Percentiles rank a stretch among this genome's conserved stretches.
phyloP scores from a whole-genome alignment of 2,329 filamentous ascomycete species.

The Aspergillus ochraceus region DNA sequence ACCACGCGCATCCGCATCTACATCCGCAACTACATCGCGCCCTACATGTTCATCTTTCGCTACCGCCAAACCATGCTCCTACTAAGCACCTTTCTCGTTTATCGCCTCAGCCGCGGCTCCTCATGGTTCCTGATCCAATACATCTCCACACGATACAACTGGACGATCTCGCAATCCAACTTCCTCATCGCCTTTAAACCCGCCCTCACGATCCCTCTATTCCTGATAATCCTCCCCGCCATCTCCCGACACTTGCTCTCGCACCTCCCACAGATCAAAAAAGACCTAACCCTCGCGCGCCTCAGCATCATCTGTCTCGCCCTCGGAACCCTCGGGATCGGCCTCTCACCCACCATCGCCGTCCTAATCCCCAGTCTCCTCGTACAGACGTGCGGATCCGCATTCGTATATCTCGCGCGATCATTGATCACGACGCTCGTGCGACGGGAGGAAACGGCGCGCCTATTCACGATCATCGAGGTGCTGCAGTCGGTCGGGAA shows the following conservation, averaged over 20 bases:
- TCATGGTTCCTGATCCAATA: conserved; percentile 52
- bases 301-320: conserved; percentile 46
- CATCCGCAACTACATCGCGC: conserved; percentile 31
- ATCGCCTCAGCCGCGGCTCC: conserved; percentile 50
- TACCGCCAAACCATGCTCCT: conserved; percentile 44
- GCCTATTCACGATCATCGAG: conserved; percentile 51
- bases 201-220: conserved; percentile 48
- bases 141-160: conserved; percentile 52
- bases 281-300: conserved; percentile 49
- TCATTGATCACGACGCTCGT: conserved; percentile 51
- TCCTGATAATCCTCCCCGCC: conserved; percentile 48
- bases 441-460: conserved; percentile 49
- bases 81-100: conserved; percentile 49
- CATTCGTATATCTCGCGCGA: conserved; percentile 49
- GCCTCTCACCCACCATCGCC: conserved; percentile 44
- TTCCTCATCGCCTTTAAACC: conserved; percentile 49
- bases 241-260: conserved; percentile 41
- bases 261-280: conserved; percentile 38
- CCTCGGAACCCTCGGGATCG: conserved; percentile 48
- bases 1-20: conserved; percentile 16
- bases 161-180: conserved; percentile 47
- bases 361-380: conserved; percentile 48
- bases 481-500: conserved; percentile 50
- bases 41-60: conserved; percentile 43
- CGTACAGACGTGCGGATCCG: conserved; percentile 50